Base-by-base conservation (phyloP, 768 basidiomycete species). In the Hypsizygus marmoreus region DNA sequence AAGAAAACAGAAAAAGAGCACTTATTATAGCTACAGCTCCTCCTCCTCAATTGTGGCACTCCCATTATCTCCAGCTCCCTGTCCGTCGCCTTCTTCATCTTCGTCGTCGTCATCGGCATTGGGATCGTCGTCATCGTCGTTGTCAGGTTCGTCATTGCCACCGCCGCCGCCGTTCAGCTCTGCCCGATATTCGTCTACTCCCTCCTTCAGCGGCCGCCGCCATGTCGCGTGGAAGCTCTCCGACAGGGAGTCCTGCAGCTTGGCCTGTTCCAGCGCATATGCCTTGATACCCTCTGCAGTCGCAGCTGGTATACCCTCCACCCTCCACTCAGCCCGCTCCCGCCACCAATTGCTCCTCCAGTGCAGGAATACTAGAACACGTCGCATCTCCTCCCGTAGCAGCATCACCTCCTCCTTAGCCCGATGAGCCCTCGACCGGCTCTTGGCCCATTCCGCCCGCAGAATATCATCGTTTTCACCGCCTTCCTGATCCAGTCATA, bases 301-400 rank as follows among this genome's bases (percentile, higher is more conserved):
- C 6, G 42, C 42, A n/a, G n/a, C 13, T 22, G 14, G 23, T 43
- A 20, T 12, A 3, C 6, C 13, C 11, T 19, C 31, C 4, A 4
- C n/a, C 10, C 17, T 11, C 31, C 23, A 19, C 6, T 20, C n/a
- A 6, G n/a, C 6, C 42, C 31, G 20, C 4, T 14, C 29, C 25
- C 33, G 9, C 64, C 64, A 63, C 39, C 51, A 49, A 4, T 13
- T 2, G 2, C 42, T 50, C 28, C 61, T 55, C 59, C 57, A 65
- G 0, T 35, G 37, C 7, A 65, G 53, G 29, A 55, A 62, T 16
- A 30, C 32, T 4, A 56, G 26, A 4, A 62, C 59, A 4, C 53
- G 50, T 1, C 32, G 30, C 59, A 66, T 66, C 40, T 66, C 64
- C 40, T 66, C 64, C 10, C 36, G 37, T 3, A 63, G 34, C 6